Evolutionary conservation across 257 asterid species (phyloP).

Genomic region (Echium plantagineum): DNA sequence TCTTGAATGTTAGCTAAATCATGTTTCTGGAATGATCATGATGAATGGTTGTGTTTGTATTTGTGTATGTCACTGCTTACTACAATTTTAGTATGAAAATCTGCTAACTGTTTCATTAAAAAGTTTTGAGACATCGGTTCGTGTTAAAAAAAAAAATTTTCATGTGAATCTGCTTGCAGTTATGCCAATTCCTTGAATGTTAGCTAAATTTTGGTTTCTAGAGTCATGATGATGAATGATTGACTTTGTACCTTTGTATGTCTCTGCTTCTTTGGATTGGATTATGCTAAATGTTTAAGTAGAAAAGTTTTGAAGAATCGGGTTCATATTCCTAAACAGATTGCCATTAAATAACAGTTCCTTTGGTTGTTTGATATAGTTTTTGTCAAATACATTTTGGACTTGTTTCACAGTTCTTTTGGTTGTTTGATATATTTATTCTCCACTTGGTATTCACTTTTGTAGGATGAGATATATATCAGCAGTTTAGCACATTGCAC

Average conservation of each 20-base stretch:
- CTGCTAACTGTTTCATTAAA: slow-evolving; percentile 10
- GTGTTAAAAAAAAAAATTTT: too few species aligned
- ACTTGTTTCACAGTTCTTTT: slow-evolving; percentile 17
- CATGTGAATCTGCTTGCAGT: not conserved
- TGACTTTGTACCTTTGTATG: slow-evolving; percentile 7
- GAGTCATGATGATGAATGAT: slow-evolving; percentile 30
- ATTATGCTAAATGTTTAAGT: slow-evolving; percentile 12
- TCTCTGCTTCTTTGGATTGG: slow-evolving; percentile 12
- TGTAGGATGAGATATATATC: slow-evolving; percentile 35
- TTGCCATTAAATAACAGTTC: slow-evolving; percentile 7
- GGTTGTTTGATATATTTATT: slow-evolving; percentile 11
- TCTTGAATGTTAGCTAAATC: slow-evolving; percentile 18
- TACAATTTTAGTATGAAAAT: slow-evolving; percentile 14
- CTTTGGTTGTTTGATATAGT: too few species aligned
- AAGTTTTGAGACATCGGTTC: not conserved
- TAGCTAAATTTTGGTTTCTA: slow-evolving; percentile 13
- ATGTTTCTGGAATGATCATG: too few species aligned
- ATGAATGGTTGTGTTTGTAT: too few species aligned
- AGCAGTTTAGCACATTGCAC: slow-evolving; percentile 34
- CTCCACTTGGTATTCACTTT: slow-evolving; percentile 11
- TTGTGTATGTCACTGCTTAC: slow-evolving; percentile 7
- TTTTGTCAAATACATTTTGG: too few species aligned
- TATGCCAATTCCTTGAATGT: slow-evolving; percentile 13
- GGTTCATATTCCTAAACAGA: slow-evolving; percentile 29
- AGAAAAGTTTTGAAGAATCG: slow-evolving; percentile 8